Evolutionary conservation across 2,329 filamentous ascomycete species (phyloP).

Genomic region (Pseudogymnoascus sp.): DNA sequence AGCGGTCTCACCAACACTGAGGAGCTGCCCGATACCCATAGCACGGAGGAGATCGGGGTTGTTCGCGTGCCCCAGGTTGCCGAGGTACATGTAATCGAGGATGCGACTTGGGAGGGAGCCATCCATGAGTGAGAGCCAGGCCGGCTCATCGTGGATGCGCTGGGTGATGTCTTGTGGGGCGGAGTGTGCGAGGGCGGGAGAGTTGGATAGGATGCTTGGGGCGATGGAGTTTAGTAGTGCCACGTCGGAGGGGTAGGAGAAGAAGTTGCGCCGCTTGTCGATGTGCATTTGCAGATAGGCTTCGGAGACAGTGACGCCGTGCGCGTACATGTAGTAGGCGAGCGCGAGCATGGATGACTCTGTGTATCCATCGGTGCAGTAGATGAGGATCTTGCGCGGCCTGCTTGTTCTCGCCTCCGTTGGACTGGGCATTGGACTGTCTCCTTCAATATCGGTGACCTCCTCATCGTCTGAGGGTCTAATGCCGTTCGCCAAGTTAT

Average conservation of each 20-base stretch:
- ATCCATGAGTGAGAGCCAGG: slow-evolving; percentile 77
- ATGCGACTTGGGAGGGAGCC: slow-evolving; percentile 86
- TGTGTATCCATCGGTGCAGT: slow-evolving; percentile 93
- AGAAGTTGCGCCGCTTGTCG: slow-evolving; percentile 80
- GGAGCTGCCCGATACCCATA: slow-evolving; percentile 75
- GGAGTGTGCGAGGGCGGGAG: slow-evolving; percentile 45
- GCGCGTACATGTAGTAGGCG: slow-evolving; percentile 88
- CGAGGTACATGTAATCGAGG: slow-evolving; percentile 90
- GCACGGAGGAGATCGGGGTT: slow-evolving; percentile 74
- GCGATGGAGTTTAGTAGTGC: slow-evolving; percentile 70
- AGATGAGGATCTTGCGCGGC: slow-evolving; percentile 66
- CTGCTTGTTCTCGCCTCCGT: slow-evolving; percentile 22
- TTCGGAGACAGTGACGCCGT: slow-evolving; percentile 68
- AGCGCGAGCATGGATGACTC: slow-evolving; percentile 84
- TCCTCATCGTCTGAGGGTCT: slow-evolving; percentile 14
- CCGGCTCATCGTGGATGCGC: slow-evolving; percentile 53
- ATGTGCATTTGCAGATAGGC: slow-evolving; percentile 85
- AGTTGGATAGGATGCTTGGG: slow-evolving; percentile 63
- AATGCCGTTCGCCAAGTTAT: slow-evolving; percentile 66
- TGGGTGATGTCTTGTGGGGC: slow-evolving; percentile 45
- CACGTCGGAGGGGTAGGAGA: slow-evolving; percentile 88
- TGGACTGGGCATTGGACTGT: slow-evolving; percentile 41
- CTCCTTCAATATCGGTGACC: slow-evolving; percentile 39
- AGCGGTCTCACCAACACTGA: slow-evolving; percentile 86
- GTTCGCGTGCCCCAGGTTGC: slow-evolving; percentile 87